Conservation (phyloP, 2,329 filamentous ascomycete genomes). For the Trichoderma guizhouense region DNA sequence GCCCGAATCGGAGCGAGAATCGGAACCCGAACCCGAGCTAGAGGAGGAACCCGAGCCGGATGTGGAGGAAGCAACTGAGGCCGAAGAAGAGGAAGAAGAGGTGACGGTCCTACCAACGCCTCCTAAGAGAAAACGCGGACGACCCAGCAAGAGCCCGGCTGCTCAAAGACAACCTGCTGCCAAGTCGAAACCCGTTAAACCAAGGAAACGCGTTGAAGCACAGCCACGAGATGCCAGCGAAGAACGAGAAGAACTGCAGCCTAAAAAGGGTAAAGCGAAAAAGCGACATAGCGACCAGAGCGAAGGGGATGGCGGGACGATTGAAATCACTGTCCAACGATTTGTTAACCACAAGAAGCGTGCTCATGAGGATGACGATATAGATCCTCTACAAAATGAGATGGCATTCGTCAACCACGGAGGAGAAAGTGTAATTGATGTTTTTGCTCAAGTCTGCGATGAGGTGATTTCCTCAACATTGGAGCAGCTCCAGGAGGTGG, state of each 20-base stretch:
- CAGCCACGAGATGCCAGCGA: constrained; percentile 1
- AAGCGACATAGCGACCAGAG: constrained; percentile 26
- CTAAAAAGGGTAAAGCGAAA: constrained; percentile 22
- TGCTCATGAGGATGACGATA: constrained; percentile 39
- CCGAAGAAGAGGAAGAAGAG: background rate
- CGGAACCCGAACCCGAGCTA: background rate
- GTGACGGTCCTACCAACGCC: constrained; percentile 22
- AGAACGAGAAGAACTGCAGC: constrained; percentile 6
- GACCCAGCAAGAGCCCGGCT: constrained; percentile 39
- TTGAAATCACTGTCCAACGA: constrained; percentile 60
- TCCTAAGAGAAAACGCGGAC: constrained; percentile 38
- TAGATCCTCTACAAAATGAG: constrained; percentile 47
- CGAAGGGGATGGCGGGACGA: constrained; percentile 27
- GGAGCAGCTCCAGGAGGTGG: constrained; percentile 43
- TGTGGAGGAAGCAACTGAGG: background rate
- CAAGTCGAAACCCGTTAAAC: constrained; percentile 27
- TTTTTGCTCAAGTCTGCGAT: constrained; percentile 58
- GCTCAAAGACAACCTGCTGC: constrained; percentile 39
- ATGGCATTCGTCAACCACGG: constrained; percentile 52
- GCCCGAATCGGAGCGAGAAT: background rate
- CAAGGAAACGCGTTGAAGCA: constrained; percentile 15
- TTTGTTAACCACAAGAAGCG: constrained; percentile 49
- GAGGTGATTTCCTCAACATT: constrained; percentile 55
- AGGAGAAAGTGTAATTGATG: constrained; percentile 61
- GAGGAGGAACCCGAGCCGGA: background rate